Evolutionary conservation across 2,329 filamentous ascomycete species (phyloP), one percentile per base, ranked within the genome.

Genomic region (Penicillium occitanis): DNA sequence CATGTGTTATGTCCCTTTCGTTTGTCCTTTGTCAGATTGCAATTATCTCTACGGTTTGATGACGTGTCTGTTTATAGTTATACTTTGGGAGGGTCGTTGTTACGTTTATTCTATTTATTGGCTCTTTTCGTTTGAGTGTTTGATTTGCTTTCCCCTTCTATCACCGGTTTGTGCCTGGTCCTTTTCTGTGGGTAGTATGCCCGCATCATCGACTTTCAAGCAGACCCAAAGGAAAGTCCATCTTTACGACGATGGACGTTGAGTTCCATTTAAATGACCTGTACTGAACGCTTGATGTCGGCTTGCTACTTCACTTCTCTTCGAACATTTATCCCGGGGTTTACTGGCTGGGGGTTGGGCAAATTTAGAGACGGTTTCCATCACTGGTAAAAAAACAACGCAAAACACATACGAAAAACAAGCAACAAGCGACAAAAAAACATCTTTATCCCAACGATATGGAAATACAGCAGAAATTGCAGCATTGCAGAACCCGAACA

Each of bases 371-470:
- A 66, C 68, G 66, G 68, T 70, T 69, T 72, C 72, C 73, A 74
- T 76, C 75, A 73, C 72, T 77, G 75, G 75, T 76, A 33, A 76
- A 73, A 75, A 74, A 68, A 53, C 60, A 63, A 61, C 42, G 60
- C 37, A 58, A 58, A 57, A 44, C 40, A 22, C 42, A 48, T 40
- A 44, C 28, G 42, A 42, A 57, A 57, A 48, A 64, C 62, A 58
- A 48, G 25, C 33, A 48, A 64, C 51, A 63, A 30, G 35, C 59
- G 33, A 50, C 61, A 44, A 63, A 63, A 37, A 57, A 57, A 46
- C 37, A 64, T 57, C 17, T 22, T 35, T 19, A 50, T n/a, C 14
- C 33, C 17, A 53, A 53, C 50, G 25, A 42, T 10, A 42, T 44
- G 33, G 60, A 37, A 37, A 62, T 19, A 61, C n/a, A 51, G 17